phyloP scores from a whole-genome alignment of 371 early-diverging fungal genomes.

The Mucor irregularis region DNA sequence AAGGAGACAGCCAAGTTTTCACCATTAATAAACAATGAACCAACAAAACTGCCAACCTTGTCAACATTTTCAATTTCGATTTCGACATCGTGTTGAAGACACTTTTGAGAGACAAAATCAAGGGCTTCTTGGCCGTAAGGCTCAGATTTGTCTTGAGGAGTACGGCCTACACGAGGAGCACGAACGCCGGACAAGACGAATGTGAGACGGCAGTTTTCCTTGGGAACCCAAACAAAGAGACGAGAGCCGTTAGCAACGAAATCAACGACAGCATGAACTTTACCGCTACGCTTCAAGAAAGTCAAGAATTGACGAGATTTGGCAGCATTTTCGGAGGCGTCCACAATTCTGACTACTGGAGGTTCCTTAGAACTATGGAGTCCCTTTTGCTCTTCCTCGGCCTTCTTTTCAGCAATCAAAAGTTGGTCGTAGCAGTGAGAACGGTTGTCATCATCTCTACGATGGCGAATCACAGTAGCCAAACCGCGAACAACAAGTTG shows the following conservation, averaged over 20 bases:
- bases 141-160: conserved; percentile 73
- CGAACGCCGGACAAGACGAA: conserved; percentile 82
- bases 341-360: conserved; percentile 65
- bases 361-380: conserved; percentile 79
- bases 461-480: conserved; percentile 83
- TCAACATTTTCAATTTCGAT: conserved; percentile 85
- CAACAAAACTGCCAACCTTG: conserved; percentile 90
- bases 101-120: conserved; percentile 60
- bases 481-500: conserved; percentile 78
- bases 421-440: conserved; percentile 86
- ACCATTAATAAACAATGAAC: conserved; percentile 72
- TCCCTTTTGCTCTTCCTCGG: conserved; percentile 72
- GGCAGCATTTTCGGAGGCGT: conserved; percentile 73
- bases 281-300: conserved; percentile 78
- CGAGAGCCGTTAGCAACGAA: conserved; percentile 84
- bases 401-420: conserved; percentile 78
- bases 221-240: conserved; percentile 80
- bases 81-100: conserved; percentile 92
- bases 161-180: conserved; percentile 72
- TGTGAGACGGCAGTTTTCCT: conserved; percentile 82
- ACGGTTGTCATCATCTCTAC: conserved; percentile 86
- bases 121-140: conserved; percentile 88
- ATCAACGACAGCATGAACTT: conserved; percentile 81
- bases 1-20: conserved; percentile 69
- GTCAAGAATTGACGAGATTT: conserved; percentile 87